Base-by-base conservation (phyloP, 208 protist genomes). In the Leishmania aethiopica region DNA sequence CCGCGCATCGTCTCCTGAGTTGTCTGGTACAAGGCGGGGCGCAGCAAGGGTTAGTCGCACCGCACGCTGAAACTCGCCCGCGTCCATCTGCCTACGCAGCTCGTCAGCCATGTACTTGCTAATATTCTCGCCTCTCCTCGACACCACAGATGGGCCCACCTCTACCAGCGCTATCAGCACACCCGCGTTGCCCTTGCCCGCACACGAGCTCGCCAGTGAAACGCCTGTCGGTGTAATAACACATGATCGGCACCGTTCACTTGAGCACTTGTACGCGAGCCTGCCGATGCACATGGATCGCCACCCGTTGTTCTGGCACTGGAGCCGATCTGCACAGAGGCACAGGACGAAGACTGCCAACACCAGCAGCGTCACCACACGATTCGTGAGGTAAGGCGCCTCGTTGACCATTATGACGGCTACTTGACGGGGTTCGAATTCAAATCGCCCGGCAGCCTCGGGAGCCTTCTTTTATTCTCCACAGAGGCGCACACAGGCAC, bases 271-370 rank as follows among this genome's bases (percentile, higher is more conserved):
- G 57, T 86, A 82, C 15, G 83, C 73, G 11, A 69, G 17, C 25
- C 11, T 22, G 10, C 83, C 77, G 37, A 71, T 72, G 45, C 83
- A 86, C 32, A 80, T 79, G 10, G n/a, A 35, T 17, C 60, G 72
- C 25, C 78, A 67, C 3, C 83, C 78, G 35, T 82, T 79, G 49
- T 83, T 86, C 32, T 40, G 59, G 69, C 87, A 93, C 70, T 88
- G 84, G 13, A 86, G 32, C 5, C 81, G 59, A 60, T 90, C 90
- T 19, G 79, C 73, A 25, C 59, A 17, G 55, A 90, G 59, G 73
- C 87, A 91, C 17, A 93, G 35, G 40, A 86, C 11, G 70, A 88
- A 83, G 7, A 88, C 71, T 13, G n/a, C 80, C 13, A 87, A 6
- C 83, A 87, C 86, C 19, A 85, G 67, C 17, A 86, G 49, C 51